Evolutionary conservation across 192 early-diverging fungal genomes (phyloP).

Genomic region (Backusella tarrabulga): DNA sequence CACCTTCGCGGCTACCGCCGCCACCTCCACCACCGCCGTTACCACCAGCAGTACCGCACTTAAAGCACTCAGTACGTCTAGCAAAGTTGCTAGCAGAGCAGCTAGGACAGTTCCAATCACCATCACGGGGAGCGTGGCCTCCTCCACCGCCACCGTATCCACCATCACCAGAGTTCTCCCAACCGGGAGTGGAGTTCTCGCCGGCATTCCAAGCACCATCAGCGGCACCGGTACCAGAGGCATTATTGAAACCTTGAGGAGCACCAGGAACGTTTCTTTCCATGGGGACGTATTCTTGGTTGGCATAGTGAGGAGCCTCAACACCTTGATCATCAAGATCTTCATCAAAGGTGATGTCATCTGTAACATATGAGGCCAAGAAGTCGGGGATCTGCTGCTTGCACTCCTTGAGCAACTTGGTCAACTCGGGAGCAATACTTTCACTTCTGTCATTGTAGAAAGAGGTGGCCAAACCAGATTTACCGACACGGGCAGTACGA

Average conservation of each 20-base stretch:
- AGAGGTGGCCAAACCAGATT: slow-evolving; percentile 54
- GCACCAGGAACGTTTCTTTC: slow-evolving; percentile 22
- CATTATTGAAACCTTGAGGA: slow-evolving; percentile 22
- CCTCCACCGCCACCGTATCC: slow-evolving; percentile 1
- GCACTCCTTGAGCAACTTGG: slow-evolving; percentile 56
- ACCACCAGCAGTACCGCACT: slow-evolving; percentile 15
- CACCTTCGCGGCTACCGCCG: slow-evolving; percentile 9
- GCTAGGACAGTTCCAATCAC: slow-evolving; percentile 29
- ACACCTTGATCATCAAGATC: slow-evolving; percentile 38
- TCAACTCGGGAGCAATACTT: slow-evolving; percentile 43
- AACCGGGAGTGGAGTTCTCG: neutral
- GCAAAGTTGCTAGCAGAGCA: slow-evolving; percentile 21
- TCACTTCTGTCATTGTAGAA: slow-evolving; percentile 53
- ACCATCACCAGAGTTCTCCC: slow-evolving; percentile 19
- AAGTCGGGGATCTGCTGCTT: slow-evolving; percentile 67
- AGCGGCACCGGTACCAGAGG: slow-evolving; percentile 19
- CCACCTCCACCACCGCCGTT: slow-evolving; percentile 4
- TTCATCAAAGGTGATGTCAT: slow-evolving; percentile 31
- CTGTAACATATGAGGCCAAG: slow-evolving; percentile 32
- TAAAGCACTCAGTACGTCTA: slow-evolving; percentile 20
- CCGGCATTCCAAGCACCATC: slow-evolving; percentile 18
- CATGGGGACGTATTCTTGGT: slow-evolving; percentile 27
- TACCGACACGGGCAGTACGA: slow-evolving; percentile 64
- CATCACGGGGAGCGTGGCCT: slow-evolving; percentile 10
- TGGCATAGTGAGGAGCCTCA: slow-evolving; percentile 31